Evolutionary conservation across 768 basidiomycete species (phyloP).

Genomic region (Myochromella boudieri): DNA sequence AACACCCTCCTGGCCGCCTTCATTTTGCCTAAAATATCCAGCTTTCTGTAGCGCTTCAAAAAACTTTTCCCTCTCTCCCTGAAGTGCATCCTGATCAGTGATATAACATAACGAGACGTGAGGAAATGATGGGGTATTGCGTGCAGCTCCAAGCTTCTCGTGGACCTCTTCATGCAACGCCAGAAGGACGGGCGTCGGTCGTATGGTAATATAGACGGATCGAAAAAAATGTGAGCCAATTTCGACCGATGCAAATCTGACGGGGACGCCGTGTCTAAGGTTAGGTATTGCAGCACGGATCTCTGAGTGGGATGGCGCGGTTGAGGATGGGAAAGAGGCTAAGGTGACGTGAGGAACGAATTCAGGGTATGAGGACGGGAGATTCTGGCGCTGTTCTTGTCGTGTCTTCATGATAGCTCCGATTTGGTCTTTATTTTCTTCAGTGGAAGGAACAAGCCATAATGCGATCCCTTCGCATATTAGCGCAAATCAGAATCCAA

Average conservation of each 20-base stretch:
- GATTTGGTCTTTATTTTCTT: constrained; percentile 44
- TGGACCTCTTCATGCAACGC: constrained; percentile 51
- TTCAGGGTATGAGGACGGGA: constrained; percentile 48
- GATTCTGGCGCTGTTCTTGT: constrained; percentile 21
- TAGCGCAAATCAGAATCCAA: too few relatives aligned
- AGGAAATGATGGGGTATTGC: constrained; percentile 58
- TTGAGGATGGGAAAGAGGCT: constrained; percentile 35
- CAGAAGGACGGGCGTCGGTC: constrained; percentile 42
- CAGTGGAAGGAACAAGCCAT: constrained; percentile 67
- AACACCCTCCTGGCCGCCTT: constrained; percentile 17
- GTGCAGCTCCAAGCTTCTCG: constrained; percentile 32
- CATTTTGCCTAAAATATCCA: constrained; percentile 27
- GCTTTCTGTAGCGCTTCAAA: constrained; percentile 39
- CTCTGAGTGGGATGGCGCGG: constrained; percentile 24
- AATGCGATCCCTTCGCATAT: constrained; percentile 66
- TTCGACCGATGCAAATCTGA: constrained; percentile 53
- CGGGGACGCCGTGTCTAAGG: constrained; percentile 31
- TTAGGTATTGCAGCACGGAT: constrained; percentile 41
- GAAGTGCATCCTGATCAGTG: constrained; percentile 56
- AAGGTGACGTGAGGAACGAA: constrained; percentile 78
- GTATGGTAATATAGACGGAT: constrained; percentile 62
- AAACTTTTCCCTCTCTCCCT: constrained; percentile 49
- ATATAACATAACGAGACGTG: constrained; percentile 80
- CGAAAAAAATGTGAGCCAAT: constrained; percentile 67
- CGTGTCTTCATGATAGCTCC: constrained; percentile 43